Percentiles rank a stretch among this genome's conserved stretches.
Evolutionary conservation across 2,329 filamentous ascomycete genomes (phyloP).

Genomic region (Colletotrichum ledebouriae): DNA sequence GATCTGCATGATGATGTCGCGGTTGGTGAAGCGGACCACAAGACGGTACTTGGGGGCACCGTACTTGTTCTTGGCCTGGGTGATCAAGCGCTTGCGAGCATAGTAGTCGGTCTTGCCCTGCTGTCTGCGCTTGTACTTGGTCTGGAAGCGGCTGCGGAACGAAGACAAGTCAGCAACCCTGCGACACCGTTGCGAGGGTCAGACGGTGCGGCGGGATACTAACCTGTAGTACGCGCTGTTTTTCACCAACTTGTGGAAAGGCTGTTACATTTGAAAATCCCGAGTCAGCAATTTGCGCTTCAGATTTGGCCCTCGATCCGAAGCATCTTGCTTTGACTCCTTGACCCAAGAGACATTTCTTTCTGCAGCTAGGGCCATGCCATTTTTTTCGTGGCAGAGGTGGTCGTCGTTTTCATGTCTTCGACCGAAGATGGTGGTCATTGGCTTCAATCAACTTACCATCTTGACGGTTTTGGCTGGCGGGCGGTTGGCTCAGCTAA

Average conservation of each 20-base stretch:
- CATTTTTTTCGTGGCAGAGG: conserved; percentile 50
- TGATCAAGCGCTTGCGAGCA: conserved; percentile 98
- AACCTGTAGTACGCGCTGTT: conserved; percentile 99
- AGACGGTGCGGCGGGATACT: conserved; percentile 55
- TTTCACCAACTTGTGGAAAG: conserved; percentile 96
- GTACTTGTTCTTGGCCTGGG: conserved; percentile 99
- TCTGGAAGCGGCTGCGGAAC: conserved; percentile 88
- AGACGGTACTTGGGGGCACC: conserved; percentile 99
- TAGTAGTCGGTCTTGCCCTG: conserved; percentile 99
- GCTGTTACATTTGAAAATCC: conserved; percentile 69
- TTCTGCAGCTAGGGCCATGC: conserved; percentile 47
- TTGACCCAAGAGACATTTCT: conserved; percentile 58
- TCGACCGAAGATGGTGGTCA: conserved; percentile 23
- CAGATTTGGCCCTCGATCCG: conserved; percentile 81
- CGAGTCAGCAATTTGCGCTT: conserved; percentile 99
- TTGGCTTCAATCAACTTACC: conserved; percentile 69
- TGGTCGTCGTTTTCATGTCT: conserved; percentile 37
- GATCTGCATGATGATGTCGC: conserved; percentile 99
- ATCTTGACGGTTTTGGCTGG: conserved; percentile 71
- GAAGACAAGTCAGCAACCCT: conserved; percentile 5
- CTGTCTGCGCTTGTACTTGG: conserved; percentile 98
- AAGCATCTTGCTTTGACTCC: conserved; percentile 99
- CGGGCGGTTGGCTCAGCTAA: conserved; percentile 41
- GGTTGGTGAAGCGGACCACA: conserved; percentile 99
- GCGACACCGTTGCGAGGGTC: neutral